Percentiles rank a stretch among this genome's conserved stretches.
These are phyloP conservation scores for Oehlia diaphana DNA, from an alignment of 192 early-diverging fungal genomes.

Conservation along the genomic window DNA sequence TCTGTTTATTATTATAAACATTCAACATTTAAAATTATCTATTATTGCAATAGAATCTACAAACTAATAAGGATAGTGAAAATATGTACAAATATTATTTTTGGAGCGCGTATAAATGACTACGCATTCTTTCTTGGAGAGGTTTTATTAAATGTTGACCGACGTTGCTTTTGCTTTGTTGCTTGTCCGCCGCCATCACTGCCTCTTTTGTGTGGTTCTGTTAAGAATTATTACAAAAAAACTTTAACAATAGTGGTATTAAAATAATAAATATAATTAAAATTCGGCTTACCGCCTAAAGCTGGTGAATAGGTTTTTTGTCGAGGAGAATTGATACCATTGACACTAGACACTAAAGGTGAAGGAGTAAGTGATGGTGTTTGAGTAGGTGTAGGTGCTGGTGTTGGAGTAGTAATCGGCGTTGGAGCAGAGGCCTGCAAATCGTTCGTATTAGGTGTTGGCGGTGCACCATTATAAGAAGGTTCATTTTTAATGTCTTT, in stretches of 20 bases:
- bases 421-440: not conserved
- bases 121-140: not conserved
- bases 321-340: not conserved
- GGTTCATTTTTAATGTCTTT: not conserved
- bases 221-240: not conserved
- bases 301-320: not conserved
- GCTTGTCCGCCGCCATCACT: not conserved
- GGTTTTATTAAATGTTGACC: not conserved
- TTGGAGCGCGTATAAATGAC: not conserved
- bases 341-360: not conserved
- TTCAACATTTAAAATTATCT: not conserved
- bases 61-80: not conserved
- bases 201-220: not conserved
- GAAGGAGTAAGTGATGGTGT: not conserved
- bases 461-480: not conserved
- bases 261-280: not conserved
- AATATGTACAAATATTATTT: not conserved
- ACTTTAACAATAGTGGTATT: not conserved
- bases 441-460: not conserved
- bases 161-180: not conserved
- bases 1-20: not conserved
- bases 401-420: not conserved
- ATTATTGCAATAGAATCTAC: not conserved
- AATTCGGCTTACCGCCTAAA: not conserved
- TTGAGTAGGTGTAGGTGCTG: not conserved